Evolutionary conservation across 2,329 filamentous ascomycete species (phyloP).

Genomic region (Verticillium albo-atrum): DNA sequence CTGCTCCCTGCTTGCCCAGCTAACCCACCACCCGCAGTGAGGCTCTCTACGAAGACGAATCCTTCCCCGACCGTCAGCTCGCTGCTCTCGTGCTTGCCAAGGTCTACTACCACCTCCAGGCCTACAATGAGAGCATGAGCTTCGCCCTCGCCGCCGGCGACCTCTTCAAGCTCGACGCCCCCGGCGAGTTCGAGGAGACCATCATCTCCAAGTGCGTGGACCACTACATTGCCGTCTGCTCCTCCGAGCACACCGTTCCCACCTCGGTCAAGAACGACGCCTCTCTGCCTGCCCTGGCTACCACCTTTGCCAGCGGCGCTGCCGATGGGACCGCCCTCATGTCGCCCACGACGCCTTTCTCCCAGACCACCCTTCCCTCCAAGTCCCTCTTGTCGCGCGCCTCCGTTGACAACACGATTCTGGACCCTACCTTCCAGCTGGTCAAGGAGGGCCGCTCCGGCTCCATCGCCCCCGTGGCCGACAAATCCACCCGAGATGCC

Average conservation of each 20-base stretch:
- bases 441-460: conserved; percentile 49
- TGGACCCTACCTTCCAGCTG: conserved; percentile 54
- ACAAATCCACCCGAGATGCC: conserved; percentile 71
- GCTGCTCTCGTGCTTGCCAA: conserved; percentile 93
- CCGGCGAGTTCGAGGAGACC: conserved; percentile 96
- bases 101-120: conserved; percentile 97
- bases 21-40: conserved; percentile 55
- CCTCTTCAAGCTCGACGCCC: conserved; percentile 86
- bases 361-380: conserved; percentile 85
- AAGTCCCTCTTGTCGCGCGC: conserved; percentile 91
- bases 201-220: conserved; percentile 98
- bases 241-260: conserved; percentile 43
- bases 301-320: conserved; percentile 66
- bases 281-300: conserved; percentile 66
- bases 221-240: conserved; percentile 81
- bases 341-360: conserved; percentile 92
- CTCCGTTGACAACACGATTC: conserved; percentile 59
- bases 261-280: conserved; percentile 34
- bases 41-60: conserved; percentile 93
- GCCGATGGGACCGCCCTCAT: conserved; percentile 67
- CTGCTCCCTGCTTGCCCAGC: conserved; percentile 5
- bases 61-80: conserved; percentile 88
- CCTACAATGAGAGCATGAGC: conserved; percentile 98
- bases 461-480: conserved; percentile 60
- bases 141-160: conserved; percentile 94